These are phyloP conservation scores for Pugionium dolabratum DNA, from an alignment of 345 rosid genomes.

Conservation along the genomic window DNA sequence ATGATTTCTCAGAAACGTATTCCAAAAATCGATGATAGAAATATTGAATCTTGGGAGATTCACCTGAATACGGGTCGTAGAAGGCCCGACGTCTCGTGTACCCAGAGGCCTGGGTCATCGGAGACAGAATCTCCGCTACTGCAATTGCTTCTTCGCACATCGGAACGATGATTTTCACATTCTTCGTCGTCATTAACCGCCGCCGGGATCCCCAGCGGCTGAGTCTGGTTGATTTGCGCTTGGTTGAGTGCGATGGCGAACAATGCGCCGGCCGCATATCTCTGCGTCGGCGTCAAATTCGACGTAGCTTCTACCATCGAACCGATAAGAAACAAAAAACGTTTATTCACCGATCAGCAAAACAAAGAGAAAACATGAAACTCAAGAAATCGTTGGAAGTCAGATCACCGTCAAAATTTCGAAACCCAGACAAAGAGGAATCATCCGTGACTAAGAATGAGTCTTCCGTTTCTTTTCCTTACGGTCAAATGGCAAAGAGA, in stretches of 20 bases:
- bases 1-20: neutral
- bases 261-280: constrained; percentile 78
- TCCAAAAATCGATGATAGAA: too few species aligned
- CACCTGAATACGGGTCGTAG: constrained; percentile 91
- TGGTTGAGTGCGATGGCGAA: constrained; percentile 81
- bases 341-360: constrained; percentile 4
- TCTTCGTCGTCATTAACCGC: constrained; percentile 37
- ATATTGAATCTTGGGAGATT: neutral
- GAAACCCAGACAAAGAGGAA: constrained; percentile 27
- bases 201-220: constrained; percentile 52
- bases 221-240: constrained; percentile 86
- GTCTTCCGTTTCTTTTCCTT: constrained; percentile 17
- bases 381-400: constrained; percentile 3
- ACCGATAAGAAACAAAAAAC: neutral
- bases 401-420: constrained; percentile 37
- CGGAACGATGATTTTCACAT: constrained; percentile 20
- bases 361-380: neutral
- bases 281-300: constrained; percentile 63
- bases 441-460: constrained; percentile 19
- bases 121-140: constrained; percentile 78
- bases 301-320: constrained; percentile 42
- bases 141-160: constrained; percentile 52
- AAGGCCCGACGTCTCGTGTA: constrained; percentile 67
- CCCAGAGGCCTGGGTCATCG: constrained; percentile 82
- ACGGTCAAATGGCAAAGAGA: constrained; percentile 15